A percentile compares a stretch with the other conserved stretches of the same genome.
Evolutionary conservation across 495 filamentous ascomycete genomes (phyloP).

Genomic region (Tuber magnatum): DNA sequence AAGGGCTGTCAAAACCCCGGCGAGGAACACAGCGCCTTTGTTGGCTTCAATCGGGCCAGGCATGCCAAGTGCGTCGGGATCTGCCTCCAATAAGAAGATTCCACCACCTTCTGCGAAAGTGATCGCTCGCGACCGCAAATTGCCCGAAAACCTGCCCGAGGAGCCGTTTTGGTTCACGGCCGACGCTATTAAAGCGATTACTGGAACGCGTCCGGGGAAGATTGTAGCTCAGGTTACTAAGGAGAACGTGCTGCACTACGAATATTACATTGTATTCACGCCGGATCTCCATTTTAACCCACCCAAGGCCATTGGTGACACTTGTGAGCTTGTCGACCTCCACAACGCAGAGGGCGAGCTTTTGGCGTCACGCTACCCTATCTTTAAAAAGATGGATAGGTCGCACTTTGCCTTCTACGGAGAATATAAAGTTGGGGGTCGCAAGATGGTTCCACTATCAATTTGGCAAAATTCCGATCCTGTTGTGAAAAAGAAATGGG

Average conservation of each 20-base stretch:
- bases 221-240: constrained; percentile 16
- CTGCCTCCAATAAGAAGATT: not conserved
- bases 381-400: constrained; percentile 23
- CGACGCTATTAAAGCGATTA: constrained; percentile 24
- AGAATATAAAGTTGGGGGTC: constrained; percentile 18
- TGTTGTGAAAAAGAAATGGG: constrained; percentile 27
- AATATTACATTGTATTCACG: constrained; percentile 25
- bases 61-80: not conserved
- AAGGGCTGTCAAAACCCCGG: not conserved
- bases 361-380: constrained; percentile 11
- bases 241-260: constrained; percentile 19
- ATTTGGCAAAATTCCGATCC: constrained; percentile 14
- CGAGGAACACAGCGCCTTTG: not conserved
- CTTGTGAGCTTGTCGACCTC: constrained; percentile 28
- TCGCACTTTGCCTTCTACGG: constrained; percentile 26
- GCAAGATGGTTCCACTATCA: constrained; percentile 13
- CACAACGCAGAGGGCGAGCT: constrained; percentile 23
- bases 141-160: constrained; percentile 1
- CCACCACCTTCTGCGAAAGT: not conserved
- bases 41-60: not conserved
- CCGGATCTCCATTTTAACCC: constrained; percentile 28
- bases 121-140: constrained; percentile 4
- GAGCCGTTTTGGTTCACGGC: constrained; percentile 11
- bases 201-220: constrained; percentile 22
- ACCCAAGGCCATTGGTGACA: constrained; percentile 22